Percentiles rank a stretch among this genome's conserved stretches.
Conservation (phyloP, 179 eudicot genomes). For the Spergularia azorica region DNA sequence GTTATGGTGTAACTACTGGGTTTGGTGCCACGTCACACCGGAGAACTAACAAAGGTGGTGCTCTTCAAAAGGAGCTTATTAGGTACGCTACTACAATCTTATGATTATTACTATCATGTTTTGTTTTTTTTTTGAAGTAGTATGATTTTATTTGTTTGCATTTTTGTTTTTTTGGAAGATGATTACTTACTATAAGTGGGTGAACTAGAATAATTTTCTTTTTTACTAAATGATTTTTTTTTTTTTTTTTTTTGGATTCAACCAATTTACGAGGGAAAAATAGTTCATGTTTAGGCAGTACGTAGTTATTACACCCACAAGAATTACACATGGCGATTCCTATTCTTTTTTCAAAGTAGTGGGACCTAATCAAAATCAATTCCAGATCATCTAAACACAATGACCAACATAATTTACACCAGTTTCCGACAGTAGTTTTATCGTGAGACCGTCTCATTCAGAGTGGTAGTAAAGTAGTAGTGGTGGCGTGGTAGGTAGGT, state of each 20-base stretch:
- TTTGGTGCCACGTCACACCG: conserved; percentile 92
- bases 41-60: conserved; percentile 83
- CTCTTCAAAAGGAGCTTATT: conserved; percentile 80
- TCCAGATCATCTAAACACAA: too few species aligned
- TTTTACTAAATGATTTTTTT: not conserved
- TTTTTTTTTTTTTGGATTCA: not conserved
- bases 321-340: too few species aligned
- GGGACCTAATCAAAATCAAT: too few species aligned
- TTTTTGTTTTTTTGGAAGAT: not conserved
- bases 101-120: not conserved
- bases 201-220: not conserved
- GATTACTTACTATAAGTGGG: not conserved
- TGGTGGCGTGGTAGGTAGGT: too few species aligned
- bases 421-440: too few species aligned
- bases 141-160: not conserved
- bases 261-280: not conserved
- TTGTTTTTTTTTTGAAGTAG: not conserved
- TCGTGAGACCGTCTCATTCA: too few species aligned
- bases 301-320: too few species aligned
- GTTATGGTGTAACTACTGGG: conserved; percentile 90
- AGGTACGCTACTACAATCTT: conserved; percentile 43
- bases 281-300: too few species aligned
- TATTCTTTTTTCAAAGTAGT: too few species aligned
- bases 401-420: too few species aligned
- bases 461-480: too few species aligned